Percentiles rank a stretch among this genome's conserved stretches.
Conservation (phyloP, 2,329 filamentous ascomycete species). For the Apiospora hydei region DNA sequence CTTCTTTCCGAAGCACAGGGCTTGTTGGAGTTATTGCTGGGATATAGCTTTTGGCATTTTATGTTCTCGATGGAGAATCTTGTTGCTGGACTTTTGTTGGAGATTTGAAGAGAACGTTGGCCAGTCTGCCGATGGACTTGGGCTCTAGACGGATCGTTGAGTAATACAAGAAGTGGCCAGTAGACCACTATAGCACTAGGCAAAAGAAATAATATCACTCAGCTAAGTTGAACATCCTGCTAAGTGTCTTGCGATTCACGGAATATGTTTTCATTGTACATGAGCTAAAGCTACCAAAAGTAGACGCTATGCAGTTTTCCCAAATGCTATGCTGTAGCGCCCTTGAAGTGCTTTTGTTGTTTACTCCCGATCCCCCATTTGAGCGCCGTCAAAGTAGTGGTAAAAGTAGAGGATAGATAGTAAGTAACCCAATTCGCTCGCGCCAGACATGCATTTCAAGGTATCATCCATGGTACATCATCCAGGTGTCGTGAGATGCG, state of each 20-base stretch:
- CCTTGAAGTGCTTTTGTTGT: conserved; percentile 9
- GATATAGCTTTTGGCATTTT: not conserved
- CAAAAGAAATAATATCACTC: too few relatives aligned
- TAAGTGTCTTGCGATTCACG: not conserved
- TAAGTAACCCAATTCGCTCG: not conserved
- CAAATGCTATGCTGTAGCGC: conserved; percentile 17
- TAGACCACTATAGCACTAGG: not conserved
- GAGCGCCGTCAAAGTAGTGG: not conserved
- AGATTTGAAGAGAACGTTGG: not conserved
- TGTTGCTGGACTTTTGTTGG: not conserved
- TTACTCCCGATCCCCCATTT: not conserved
- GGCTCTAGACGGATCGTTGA: not conserved
- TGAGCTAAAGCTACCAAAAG: conserved; percentile 5
- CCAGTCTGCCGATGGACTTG: not conserved
- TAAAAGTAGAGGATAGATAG: not conserved
- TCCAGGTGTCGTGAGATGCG: conserved; percentile 14
- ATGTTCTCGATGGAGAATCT: too few relatives aligned
- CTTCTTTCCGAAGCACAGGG: not conserved
- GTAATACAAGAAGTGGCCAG: too few relatives aligned
- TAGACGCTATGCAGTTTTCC: not conserved
- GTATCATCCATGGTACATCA: conserved; percentile 7
- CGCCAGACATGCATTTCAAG: conserved; percentile 14
- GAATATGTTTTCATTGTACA: not conserved
- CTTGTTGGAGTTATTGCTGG: not conserved
- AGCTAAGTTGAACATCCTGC: not conserved